A percentile compares a stretch with the other conserved stretches of the same genome.
Evolutionary conservation across 1,284 basidiomycete species (phyloP).

Genomic region (Jaminaea rosea): DNA sequence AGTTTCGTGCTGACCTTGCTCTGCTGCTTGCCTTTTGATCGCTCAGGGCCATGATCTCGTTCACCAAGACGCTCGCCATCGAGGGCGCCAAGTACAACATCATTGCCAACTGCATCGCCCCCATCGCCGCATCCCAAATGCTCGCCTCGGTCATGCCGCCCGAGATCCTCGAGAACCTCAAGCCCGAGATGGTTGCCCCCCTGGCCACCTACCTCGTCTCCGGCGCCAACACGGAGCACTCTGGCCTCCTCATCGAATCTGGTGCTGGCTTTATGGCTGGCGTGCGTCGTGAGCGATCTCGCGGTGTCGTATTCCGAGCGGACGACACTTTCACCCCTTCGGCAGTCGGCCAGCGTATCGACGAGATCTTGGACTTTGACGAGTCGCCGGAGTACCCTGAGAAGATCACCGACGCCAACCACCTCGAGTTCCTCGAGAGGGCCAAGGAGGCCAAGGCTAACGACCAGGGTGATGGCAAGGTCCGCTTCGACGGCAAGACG

Average conservation of each 20-base stretch:
- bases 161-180: conserved; percentile 86
- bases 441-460: conserved; percentile 65
- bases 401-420: conserved; percentile 56
- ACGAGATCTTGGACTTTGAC: conserved; percentile 70
- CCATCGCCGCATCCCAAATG: conserved; percentile 88
- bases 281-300: conserved; percentile 84
- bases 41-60: conserved; percentile 52
- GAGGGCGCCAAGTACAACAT: conserved; percentile 93
- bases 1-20: conserved; percentile 51
- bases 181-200: conserved; percentile 89
- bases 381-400: conserved; percentile 63
- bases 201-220: conserved; percentile 52
- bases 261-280: conserved; percentile 89
- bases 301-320: conserved; percentile 77
- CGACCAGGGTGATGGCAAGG: conserved; percentile 58
- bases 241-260: conserved; percentile 82
- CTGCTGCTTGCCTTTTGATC: conserved; percentile 82
- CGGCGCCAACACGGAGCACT: conserved; percentile 54
- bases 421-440: conserved; percentile 59
- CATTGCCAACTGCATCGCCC: conserved; percentile 75
- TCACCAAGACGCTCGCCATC: conserved; percentile 75
- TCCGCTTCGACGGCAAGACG: conserved; percentile 81
- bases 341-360: conserved; percentile 54
- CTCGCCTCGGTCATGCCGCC: conserved; percentile 91
- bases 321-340: conserved; percentile 87